A percentile compares a stretch with the other conserved stretches of the same genome.
Evolutionary conservation across 331 rosid genomes (phyloP).

Genomic region (Erythrophleum ivorense): DNA sequence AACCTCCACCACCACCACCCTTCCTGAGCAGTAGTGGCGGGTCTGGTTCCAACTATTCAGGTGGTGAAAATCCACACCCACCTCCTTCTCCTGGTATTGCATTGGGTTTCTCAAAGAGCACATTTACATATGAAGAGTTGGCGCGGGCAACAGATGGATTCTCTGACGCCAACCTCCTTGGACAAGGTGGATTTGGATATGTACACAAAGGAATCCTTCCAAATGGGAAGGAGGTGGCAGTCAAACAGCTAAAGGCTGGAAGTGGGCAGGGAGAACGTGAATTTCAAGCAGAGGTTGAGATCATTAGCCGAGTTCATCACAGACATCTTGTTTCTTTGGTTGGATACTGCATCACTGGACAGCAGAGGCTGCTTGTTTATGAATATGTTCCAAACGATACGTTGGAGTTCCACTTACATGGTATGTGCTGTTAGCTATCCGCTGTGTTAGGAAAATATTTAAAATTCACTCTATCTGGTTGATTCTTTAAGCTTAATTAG

Average conservation of each 20-base stretch:
- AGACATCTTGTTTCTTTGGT: slow-evolving; percentile 94
- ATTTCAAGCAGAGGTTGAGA: slow-evolving; percentile 95
- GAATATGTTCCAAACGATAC: slow-evolving; percentile 89
- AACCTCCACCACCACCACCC: slow-evolving; percentile 53
- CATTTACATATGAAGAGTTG: slow-evolving; percentile 79
- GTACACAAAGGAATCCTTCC: slow-evolving; percentile 95
- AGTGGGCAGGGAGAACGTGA: slow-evolving; percentile 99
- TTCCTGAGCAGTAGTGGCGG: slow-evolving; percentile 80
- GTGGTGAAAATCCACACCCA: slow-evolving; percentile 62
- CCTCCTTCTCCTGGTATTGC: slow-evolving; percentile 76
- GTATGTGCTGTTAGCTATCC: slow-evolving; percentile 40
- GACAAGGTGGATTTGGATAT: slow-evolving; percentile 96
- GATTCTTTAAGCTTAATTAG: background rate
- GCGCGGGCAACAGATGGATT: slow-evolving; percentile 93
- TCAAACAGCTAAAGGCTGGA: slow-evolving; percentile 93
- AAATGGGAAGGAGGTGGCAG: slow-evolving; percentile 92
- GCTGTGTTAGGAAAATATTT: background rate
- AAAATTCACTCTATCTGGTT: background rate
- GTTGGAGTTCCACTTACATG: slow-evolving; percentile 93
- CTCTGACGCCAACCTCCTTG: slow-evolving; percentile 93
- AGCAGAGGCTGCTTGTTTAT: slow-evolving; percentile 85
- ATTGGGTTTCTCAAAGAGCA: slow-evolving; percentile 74
- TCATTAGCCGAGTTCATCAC: slow-evolving; percentile 96
- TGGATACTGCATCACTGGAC: slow-evolving; percentile 87
- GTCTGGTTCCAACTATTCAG: slow-evolving; percentile 90